phyloP scores from a whole-genome alignment of 345 rosid species.

The Hevea brasiliensis region DNA sequence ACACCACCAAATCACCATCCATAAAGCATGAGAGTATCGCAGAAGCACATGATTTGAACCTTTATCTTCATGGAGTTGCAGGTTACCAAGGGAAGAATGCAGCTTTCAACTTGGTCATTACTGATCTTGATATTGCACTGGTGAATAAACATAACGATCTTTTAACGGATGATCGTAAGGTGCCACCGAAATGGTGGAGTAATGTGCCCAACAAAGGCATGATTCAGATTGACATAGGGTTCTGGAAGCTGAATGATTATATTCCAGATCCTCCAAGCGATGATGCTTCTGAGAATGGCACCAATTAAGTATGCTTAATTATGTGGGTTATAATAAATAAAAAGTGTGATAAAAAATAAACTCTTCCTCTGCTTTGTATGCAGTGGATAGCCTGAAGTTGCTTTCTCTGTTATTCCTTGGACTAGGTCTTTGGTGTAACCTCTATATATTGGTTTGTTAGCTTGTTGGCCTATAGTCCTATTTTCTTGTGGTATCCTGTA shows the following conservation, averaged over 20 bases:
- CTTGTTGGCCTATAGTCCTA: no score
- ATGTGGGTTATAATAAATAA: no score
- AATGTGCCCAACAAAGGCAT: background rate
- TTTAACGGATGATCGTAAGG: background rate
- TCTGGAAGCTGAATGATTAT: slow-evolving; percentile 11
- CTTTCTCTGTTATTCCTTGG: no score
- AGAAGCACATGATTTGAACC: slow-evolving; percentile 14
- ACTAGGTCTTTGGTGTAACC: no score
- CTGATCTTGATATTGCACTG: background rate
- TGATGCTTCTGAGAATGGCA: background rate
- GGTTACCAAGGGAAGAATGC: slow-evolving; percentile 17
- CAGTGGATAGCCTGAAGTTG: no score
- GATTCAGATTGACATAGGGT: slow-evolving; percentile 3
- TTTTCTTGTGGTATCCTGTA: no score
- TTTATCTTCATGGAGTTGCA: slow-evolving; percentile 26
- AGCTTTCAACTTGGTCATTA: slow-evolving; percentile 10
- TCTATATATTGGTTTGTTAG: no score
- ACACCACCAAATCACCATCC: slow-evolving; percentile 11
- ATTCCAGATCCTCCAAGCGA: slow-evolving; percentile 8
- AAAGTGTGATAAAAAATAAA: no score
- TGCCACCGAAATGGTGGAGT: background rate
- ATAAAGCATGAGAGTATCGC: background rate
- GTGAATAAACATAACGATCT: background rate
- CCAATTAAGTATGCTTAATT: background rate
- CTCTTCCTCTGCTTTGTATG: no score